Percentiles rank a stretch among this genome's conserved stretches.
Evolutionary conservation across 306 rosid species (phyloP).

Genomic region (Fagus crenata): DNA sequence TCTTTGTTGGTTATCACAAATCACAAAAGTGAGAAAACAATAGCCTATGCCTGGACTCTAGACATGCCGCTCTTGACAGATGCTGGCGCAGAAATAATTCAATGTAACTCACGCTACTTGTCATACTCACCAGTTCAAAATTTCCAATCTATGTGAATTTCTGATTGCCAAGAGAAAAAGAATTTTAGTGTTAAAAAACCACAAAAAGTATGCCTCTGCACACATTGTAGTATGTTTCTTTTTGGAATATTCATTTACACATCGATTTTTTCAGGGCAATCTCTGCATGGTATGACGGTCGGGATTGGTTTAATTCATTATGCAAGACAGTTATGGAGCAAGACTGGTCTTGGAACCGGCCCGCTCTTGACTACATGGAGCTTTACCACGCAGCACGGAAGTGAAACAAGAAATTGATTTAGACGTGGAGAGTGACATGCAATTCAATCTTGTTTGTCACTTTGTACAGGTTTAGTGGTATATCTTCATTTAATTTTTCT

Average conservation of each 20-base stretch:
- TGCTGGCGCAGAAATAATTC: not conserved
- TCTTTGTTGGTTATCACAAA: not conserved
- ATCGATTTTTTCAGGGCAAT: conserved; percentile 68
- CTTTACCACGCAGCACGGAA: conserved; percentile 90
- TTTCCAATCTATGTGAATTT: not conserved
- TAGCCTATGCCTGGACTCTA: not conserved
- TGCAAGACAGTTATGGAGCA: conserved; percentile 97
- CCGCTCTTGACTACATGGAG: conserved; percentile 93
- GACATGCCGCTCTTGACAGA: not conserved
- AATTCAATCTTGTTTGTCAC: conserved; percentile 8
- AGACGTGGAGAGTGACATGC: conserved; percentile 5
- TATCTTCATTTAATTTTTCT: conserved; percentile 15
- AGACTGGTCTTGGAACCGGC: conserved; percentile 99
- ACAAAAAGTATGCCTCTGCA: not conserved
- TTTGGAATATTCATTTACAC: conserved; percentile 6
- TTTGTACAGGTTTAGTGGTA: conserved; percentile 49
- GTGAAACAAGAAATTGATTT: conserved; percentile 32
- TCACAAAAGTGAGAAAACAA: not conserved
- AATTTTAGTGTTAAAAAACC: too few relatives aligned
- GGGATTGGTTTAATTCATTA: conserved; percentile 74
- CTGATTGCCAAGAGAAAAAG: not conserved
- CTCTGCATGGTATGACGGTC: conserved; percentile 72
- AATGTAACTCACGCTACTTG: not conserved
- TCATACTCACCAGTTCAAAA: not conserved
- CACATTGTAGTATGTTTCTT: not conserved